These are phyloP conservation scores for Lathyrus oleraceus DNA, from an alignment of 306 rosid genomes.

Conservation along the genomic window DNA sequence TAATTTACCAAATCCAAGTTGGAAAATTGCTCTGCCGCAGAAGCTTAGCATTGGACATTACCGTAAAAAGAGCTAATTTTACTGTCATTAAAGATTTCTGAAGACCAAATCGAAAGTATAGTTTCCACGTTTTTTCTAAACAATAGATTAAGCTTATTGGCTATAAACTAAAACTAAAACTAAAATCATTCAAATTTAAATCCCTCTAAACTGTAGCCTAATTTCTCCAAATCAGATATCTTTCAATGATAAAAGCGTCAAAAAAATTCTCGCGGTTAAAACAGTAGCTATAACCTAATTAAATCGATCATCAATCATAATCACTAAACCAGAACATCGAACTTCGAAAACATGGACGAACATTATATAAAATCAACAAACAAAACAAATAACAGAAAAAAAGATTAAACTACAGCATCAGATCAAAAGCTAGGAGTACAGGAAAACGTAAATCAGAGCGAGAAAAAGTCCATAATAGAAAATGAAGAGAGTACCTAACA, in stretches of 20 bases:
- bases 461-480: too few relatives aligned
- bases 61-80: background rate
- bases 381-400: too few relatives aligned
- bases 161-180: background rate
- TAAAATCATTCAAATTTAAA: background rate
- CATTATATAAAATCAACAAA: too few relatives aligned
- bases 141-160: background rate
- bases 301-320: background rate
- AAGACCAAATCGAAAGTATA: background rate
- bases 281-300: background rate
- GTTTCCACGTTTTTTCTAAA: background rate
- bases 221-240: background rate
- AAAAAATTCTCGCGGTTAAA: background rate
- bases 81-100: background rate
- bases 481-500: conserved; percentile 54
- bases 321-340: background rate
- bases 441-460: background rate
- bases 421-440: too few relatives aligned
- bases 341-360: background rate
- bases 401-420: too few relatives aligned
- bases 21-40: too few relatives aligned
- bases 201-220: background rate
- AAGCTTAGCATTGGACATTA: too few relatives aligned
- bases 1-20: too few relatives aligned
- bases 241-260: background rate